phyloP scores from a whole-genome alignment of 164 flowering plant genomes.

The Berberis vulgaris region DNA sequence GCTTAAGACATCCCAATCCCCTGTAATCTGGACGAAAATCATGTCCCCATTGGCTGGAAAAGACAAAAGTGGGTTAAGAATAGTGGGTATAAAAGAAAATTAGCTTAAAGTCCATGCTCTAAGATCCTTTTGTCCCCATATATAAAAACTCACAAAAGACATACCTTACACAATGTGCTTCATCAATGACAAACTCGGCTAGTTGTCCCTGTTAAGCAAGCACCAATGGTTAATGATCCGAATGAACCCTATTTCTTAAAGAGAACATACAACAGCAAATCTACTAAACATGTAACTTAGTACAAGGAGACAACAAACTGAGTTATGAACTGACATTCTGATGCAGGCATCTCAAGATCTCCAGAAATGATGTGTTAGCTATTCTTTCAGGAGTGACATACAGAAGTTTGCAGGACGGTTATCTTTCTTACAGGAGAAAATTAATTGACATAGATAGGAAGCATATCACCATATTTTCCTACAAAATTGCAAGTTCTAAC shows the following conservation, averaged over 20 bases:
- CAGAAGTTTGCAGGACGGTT: slow-evolving; percentile 91
- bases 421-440: slow-evolving; percentile 40
- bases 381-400: slow-evolving; percentile 97
- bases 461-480: neutral
- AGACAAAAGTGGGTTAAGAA: neutral
- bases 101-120: neutral
- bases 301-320: neutral
- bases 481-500: no score
- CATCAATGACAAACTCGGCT: slow-evolving; percentile 93
- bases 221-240: slow-evolving; percentile 1
- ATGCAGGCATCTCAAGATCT: slow-evolving; percentile 47
- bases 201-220: slow-evolving; percentile 57
- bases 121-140: neutral
- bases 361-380: slow-evolving; percentile 59
- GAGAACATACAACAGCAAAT: neutral
- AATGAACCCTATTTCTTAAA: neutral
- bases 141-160: neutral
- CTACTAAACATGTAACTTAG: slow-evolving; percentile 5
- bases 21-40: slow-evolving; percentile 98
- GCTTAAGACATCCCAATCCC: slow-evolving; percentile 82
- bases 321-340: slow-evolving; percentile 40
- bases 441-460: neutral
- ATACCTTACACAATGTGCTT: slow-evolving; percentile 97
- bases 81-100: neutral
- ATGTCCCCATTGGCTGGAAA: slow-evolving; percentile 96